Evolutionary conservation across 1,284 basidiomycete genomes (phyloP).

Genomic region (Rhodotorula sp.): DNA sequence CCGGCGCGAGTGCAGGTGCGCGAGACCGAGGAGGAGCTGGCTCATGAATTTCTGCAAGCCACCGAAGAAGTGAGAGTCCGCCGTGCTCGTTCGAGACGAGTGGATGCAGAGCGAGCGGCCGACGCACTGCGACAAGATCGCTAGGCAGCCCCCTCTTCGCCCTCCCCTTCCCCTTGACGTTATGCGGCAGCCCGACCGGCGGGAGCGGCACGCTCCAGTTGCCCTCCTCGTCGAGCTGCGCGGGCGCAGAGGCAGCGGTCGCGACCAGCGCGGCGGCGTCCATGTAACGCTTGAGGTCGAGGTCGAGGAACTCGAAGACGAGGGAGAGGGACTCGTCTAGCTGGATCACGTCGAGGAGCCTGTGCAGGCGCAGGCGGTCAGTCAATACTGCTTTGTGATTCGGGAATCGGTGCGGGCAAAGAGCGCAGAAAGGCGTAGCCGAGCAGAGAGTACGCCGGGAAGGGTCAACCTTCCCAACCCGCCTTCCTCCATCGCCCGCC

Average conservation of each 20-base stretch:
- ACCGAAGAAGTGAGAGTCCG: not conserved
- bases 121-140: slow-evolving; percentile 35
- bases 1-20: slow-evolving; percentile 93
- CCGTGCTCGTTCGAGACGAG: no score
- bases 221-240: not conserved
- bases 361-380: slow-evolving; percentile 48
- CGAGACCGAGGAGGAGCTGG: slow-evolving; percentile 81
- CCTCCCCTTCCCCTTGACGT: slow-evolving; percentile 44
- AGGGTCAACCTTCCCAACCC: not conserved
- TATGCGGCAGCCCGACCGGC: not conserved
- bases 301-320: slow-evolving; percentile 93
- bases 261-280: slow-evolving; percentile 58
- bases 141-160: slow-evolving; percentile 31
- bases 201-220: slow-evolving; percentile 12
- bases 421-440: not conserved
- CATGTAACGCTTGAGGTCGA: slow-evolving; percentile 96
- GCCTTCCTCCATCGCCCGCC: not conserved
- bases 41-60: slow-evolving; percentile 73
- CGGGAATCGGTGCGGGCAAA: no score
- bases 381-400: no score
- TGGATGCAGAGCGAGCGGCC: not conserved
- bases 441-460: not conserved
- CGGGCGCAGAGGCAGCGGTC: not conserved
- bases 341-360: slow-evolving; percentile 94
- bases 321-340: slow-evolving; percentile 95